phyloP scores from a whole-genome alignment of 176 grass and related monocot species.

The Triticum dicoccoides region DNA sequence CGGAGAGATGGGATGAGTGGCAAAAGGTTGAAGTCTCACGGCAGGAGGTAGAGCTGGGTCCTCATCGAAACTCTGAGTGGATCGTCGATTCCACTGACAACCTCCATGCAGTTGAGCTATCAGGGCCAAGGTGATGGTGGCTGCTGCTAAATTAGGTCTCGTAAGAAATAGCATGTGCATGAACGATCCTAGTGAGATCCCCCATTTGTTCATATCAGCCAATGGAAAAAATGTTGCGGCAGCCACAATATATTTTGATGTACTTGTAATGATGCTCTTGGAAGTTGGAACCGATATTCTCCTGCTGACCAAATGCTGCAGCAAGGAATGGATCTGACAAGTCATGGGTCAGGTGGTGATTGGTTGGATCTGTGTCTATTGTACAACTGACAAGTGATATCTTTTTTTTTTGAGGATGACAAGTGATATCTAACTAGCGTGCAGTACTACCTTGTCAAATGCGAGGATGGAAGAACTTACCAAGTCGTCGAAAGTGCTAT shows the following conservation, averaged over 20 bases:
- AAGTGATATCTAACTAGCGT: slow-evolving; percentile 32
- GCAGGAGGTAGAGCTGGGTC: slow-evolving; percentile 63
- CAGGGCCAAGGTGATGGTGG: slow-evolving; percentile 65
- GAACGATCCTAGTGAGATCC: slow-evolving; percentile 17
- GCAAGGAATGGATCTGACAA: neutral
- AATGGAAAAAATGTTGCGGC: slow-evolving; percentile 15
- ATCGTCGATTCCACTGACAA: slow-evolving; percentile 75
- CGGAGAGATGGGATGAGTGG: slow-evolving; percentile 89
- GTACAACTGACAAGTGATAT: neutral
- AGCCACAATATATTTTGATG: neutral
- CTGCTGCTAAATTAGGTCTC: slow-evolving; percentile 37
- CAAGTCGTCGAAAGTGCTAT: too few relatives aligned
- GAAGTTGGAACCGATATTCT: neutral
- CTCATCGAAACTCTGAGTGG: slow-evolving; percentile 60
- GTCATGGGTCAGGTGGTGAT: slow-evolving; percentile 8
- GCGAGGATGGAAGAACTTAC: neutral
- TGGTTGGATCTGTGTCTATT: slow-evolving; percentile 7
- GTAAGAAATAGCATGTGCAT: slow-evolving; percentile 35
- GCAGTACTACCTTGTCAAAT: slow-evolving; percentile 25
- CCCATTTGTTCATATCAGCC: slow-evolving; percentile 62
- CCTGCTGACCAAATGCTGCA: neutral
- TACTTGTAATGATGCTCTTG: slow-evolving; percentile 24
- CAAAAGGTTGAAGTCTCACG: slow-evolving; percentile 75
- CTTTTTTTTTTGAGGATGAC: neutral
- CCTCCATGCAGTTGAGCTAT: slow-evolving; percentile 69